phyloP scores from a whole-genome alignment of 1,284 basidiomycete species.

The Violaceomyces palustris region DNA sequence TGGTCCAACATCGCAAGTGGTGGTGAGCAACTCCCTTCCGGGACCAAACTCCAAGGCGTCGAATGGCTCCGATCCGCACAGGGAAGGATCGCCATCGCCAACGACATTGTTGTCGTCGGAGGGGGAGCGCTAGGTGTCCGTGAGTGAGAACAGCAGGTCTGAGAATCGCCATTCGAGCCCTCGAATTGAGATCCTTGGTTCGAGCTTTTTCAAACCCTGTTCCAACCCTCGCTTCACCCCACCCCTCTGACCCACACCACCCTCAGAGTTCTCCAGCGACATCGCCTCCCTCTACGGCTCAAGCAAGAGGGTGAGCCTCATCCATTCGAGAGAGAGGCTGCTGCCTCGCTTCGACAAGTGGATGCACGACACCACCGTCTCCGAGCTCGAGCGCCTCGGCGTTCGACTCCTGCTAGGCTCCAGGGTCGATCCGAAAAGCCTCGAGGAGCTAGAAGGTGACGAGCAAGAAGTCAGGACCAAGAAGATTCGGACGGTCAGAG shows the following conservation, averaged over 20 bases:
- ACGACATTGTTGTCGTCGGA: conserved; percentile 18
- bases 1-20: conserved; percentile 13
- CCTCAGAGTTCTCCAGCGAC: conserved; percentile 13
- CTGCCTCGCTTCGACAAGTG: conserved; percentile 24
- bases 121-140: conserved; percentile 17
- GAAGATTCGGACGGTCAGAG: too few species aligned
- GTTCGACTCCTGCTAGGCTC: conserved; percentile 14
- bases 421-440: conserved; percentile 11
- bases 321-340: conserved; percentile 10
- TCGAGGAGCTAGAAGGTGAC: too few species aligned
- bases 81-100: conserved; percentile 9
- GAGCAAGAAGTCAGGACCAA: too few species aligned
- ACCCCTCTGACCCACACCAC: neutral
- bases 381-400: conserved; percentile 5
- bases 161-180: too few species aligned
- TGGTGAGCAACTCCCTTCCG: conserved; percentile 2
- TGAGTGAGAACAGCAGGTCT: too few species aligned
- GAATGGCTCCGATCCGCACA: conserved; percentile 22
- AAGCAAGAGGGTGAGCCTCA: conserved; percentile 17
- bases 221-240: too few species aligned
- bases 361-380: conserved; percentile 20
- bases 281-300: conserved; percentile 20
- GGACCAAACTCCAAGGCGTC: conserved; percentile 16
- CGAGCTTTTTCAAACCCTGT: too few species aligned
- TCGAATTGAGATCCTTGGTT: too few species aligned